These are phyloP conservation scores for Silene conica DNA, from an alignment of 148 eudicot genomes.

Conservation along the genomic window DNA sequence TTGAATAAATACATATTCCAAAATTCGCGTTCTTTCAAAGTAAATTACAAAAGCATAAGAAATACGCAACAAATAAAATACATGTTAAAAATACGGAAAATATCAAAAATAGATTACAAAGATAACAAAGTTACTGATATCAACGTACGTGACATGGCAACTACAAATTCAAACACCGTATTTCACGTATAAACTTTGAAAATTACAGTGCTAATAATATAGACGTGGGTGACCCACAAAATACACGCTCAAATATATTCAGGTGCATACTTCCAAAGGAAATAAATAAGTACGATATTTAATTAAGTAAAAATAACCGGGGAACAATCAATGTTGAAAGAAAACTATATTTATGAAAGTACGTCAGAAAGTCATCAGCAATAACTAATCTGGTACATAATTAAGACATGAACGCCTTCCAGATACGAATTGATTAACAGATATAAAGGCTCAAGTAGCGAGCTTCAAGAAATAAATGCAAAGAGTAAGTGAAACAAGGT, in stretches of 20 bases:
- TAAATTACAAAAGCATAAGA: too few relatives aligned
- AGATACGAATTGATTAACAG: not conserved
- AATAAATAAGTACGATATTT: too few relatives aligned
- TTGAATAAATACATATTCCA: not conserved
- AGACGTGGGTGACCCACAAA: too few relatives aligned
- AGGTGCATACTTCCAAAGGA: too few relatives aligned
- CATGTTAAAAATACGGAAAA: too few relatives aligned
- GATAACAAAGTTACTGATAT: not conserved
- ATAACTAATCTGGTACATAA: not conserved
- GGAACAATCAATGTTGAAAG: not conserved
- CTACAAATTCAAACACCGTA: too few relatives aligned
- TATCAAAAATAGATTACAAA: not conserved
- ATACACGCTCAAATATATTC: too few relatives aligned
- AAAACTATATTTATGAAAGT: constrained; percentile 11
- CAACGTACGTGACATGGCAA: constrained; percentile 5
- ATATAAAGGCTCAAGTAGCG: not conserved
- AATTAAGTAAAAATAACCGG: not conserved
- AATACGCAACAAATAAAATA: too few relatives aligned
- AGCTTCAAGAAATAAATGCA: not conserved
- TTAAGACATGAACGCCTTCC: not conserved
- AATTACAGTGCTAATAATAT: too few relatives aligned
- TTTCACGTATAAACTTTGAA: too few relatives aligned
- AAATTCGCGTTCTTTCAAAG: not conserved
- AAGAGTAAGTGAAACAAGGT: not conserved
- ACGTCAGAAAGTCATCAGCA: not conserved